phyloP scores from a whole-genome alignment of 805 yeast species.

The Starmerella geochares region DNA sequence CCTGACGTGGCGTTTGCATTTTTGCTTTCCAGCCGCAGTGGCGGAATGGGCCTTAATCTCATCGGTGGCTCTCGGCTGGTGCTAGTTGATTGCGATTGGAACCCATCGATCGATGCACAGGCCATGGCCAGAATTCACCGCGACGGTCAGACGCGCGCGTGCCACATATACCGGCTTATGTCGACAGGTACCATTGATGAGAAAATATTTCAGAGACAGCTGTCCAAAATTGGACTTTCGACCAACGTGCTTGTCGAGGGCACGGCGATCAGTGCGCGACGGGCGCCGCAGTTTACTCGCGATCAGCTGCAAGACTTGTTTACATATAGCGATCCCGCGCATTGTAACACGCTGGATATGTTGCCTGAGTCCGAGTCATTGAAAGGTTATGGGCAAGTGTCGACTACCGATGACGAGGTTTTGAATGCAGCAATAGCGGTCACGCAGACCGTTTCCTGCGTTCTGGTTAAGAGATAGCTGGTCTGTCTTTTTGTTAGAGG shows the following conservation, averaged over 20 bases:
- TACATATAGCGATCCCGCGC: constrained; percentile 41
- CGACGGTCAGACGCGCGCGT: constrained; percentile 78
- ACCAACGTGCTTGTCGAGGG: constrained; percentile 48
- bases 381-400: constrained; percentile 6
- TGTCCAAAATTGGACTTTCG: constrained; percentile 71
- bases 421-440: background rate
- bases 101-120: constrained; percentile 83
- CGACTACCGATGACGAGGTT: background rate
- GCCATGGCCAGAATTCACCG: constrained; percentile 94
- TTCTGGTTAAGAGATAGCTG: background rate
- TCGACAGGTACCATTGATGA: constrained; percentile 84
- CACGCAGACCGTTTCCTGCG: constrained; percentile 14
- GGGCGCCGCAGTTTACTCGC: constrained; percentile 42
- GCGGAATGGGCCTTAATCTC: constrained; percentile 85
- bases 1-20: constrained; percentile 45
- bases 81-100: constrained; percentile 92
- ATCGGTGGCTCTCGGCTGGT: constrained; percentile 82
- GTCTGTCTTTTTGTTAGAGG: no score
- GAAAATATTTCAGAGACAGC: constrained; percentile 83
- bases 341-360: constrained; percentile 62
- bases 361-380: background rate
- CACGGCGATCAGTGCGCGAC: constrained; percentile 33
- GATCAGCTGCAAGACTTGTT: constrained; percentile 69
- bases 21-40: constrained; percentile 77
- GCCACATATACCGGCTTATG: constrained; percentile 68